A percentile compares a stretch with the other conserved stretches of the same genome.
Evolutionary conservation across 1,284 basidiomycete species (phyloP).

Genomic region (Microbotryum scabiosae): DNA sequence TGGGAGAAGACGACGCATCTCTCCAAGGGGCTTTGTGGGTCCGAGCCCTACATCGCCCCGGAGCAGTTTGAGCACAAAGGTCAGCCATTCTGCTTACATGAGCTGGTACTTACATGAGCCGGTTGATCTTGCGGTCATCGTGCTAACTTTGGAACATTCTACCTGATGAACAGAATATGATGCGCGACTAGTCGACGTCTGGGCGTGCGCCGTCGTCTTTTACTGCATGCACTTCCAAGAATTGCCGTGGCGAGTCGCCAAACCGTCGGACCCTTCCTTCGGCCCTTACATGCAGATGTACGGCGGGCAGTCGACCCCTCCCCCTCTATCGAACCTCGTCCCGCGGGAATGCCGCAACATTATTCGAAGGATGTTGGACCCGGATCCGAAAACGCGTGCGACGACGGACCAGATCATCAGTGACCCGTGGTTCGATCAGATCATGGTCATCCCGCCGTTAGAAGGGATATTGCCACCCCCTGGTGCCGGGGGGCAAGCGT

Average conservation of each 20-base stretch:
- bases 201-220: conserved; percentile 94
- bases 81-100: conserved; percentile 47
- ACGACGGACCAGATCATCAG: conserved; percentile 75
- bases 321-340: conserved; percentile 67
- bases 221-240: conserved; percentile 98
- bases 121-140: conserved; percentile 23
- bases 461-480: conserved; percentile 7
- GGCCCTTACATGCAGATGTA: conserved; percentile 69
- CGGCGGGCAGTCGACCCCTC: conserved; percentile 41
- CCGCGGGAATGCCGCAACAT: conserved; percentile 76
- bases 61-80: conserved; percentile 95
- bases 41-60: conserved; percentile 96
- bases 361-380: conserved; percentile 91
- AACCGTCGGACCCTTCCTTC: conserved; percentile 73
- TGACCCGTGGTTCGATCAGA: conserved; percentile 70
- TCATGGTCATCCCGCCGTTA: conserved; percentile 46
- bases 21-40: conserved; percentile 92
- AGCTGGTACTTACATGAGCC: not conserved
- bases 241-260: conserved; percentile 92
- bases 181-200: conserved; percentile 91
- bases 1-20: conserved; percentile 97
- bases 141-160: conserved; percentile 7
- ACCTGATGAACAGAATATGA: conserved; percentile 66
- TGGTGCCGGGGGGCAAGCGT: not conserved
- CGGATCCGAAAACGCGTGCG: conserved; percentile 71